Evolutionary conservation across 306 rosid species (phyloP), one percentile per base, ranked within the genome.

Genomic region (peach (Prunus persica)): DNA sequence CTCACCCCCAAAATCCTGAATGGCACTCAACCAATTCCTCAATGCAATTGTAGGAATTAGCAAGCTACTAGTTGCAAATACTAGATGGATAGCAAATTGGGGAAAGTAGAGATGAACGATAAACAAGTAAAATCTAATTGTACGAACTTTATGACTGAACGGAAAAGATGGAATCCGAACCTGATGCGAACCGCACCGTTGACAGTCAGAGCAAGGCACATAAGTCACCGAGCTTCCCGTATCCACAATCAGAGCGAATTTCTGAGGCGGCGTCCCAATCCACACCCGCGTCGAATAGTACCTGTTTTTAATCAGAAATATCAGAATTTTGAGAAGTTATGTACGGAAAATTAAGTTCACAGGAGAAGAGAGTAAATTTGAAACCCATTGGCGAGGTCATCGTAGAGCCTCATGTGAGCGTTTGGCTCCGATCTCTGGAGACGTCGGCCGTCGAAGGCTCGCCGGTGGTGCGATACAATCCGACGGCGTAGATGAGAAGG

Each of bases 371-470:
- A 32, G 38, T 32, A 32, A 5, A 32, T 32, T 30, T 45, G 22
- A 15, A 65, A 80, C 89, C 89, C 87, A 74, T 86, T 83, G 77
- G 81, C 65, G 11, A 78, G 87, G 43, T 83, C 87, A 46, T 83
- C 89, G 75, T 83, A 70, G 60, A 86, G 89, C 65, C 89, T 80
- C 89, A 86, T 83, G 75, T 80, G 77, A 51, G 89, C 87, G 80
- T 63, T 78, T 0, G 79, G 72, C 32, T 71, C 85, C 60, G 78
- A 78, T 71, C 77, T 74, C 75, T 77, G 82, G 49, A 83, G 87
- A 11, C 71, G 81, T 27, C 89, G 78, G 58, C 79, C 70, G 51
- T 82, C 79, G 38, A 82, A 79, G 41, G 71, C 74, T 41, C 83
- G 79, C 24, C 81, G 76, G 30, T 61, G 57, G 46, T 43, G 77